Percentiles rank a stretch among this genome's conserved stretches.
phyloP scores from a whole-genome alignment of 371 early-diverging fungal species.

The Mucor circinelloides region DNA sequence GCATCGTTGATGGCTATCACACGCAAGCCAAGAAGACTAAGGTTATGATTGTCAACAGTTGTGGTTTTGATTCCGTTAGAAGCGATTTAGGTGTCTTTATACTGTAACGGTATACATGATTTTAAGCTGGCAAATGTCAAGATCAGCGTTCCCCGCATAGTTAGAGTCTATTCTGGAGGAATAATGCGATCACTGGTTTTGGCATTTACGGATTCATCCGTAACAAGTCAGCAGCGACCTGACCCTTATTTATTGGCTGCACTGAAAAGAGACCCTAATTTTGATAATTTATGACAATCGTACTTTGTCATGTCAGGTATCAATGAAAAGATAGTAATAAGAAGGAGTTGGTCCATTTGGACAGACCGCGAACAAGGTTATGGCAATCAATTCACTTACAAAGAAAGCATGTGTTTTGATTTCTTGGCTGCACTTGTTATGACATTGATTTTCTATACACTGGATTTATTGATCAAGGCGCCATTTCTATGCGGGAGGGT shows the following conservation, averaged over 20 bases:
- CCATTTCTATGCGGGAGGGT: conserved; percentile 46
- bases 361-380: conserved; percentile 48
- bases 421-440: conserved; percentile 41
- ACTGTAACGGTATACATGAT: conserved; percentile 50
- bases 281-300: conserved; percentile 57
- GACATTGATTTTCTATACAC: conserved; percentile 36
- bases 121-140: conserved; percentile 57
- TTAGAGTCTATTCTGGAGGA: conserved; percentile 64
- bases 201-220: conserved; percentile 19
- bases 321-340: conserved; percentile 58
- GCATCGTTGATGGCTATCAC: conserved; percentile 70
- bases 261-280: conserved; percentile 33
- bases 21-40: conserved; percentile 66
- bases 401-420: conserved; percentile 56
- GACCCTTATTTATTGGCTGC: conserved; percentile 47
- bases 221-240: conserved; percentile 12
- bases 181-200: conserved; percentile 52
- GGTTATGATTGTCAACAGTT: conserved; percentile 77
- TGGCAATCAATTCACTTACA: conserved; percentile 57
- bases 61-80: conserved; percentile 93
- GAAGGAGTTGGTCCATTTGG: conserved; percentile 54
- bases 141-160: conserved; percentile 51
- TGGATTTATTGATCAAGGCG: conserved; percentile 33
- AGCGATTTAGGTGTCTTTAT: conserved; percentile 67
- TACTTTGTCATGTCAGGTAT: conserved; percentile 61